Evolutionary conservation across 176 grass and related monocot genomes (phyloP).

Genomic region (Avena eriantha): DNA sequence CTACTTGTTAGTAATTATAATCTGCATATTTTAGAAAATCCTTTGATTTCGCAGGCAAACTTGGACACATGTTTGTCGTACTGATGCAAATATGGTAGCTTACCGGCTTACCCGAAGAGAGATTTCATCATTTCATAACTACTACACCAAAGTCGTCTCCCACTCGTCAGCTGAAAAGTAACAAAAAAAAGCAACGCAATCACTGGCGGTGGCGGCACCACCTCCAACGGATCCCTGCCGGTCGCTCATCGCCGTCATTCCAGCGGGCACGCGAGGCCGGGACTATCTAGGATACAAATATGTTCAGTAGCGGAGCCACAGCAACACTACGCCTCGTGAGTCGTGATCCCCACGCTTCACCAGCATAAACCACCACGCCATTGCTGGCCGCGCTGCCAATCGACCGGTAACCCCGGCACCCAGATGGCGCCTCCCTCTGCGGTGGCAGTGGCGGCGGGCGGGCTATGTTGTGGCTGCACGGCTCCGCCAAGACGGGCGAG

Average conservation of each 20-base stretch:
- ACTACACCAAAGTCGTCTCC: not conserved
- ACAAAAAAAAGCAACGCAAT: not conserved
- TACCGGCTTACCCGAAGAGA: not conserved
- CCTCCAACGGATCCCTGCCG: not conserved
- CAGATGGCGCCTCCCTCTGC: constrained; percentile 10
- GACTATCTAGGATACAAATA: no score
- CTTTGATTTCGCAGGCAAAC: not conserved
- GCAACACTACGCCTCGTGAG: no score
- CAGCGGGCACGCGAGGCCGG: no score
- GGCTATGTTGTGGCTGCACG: constrained; percentile 60
- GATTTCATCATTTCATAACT: not conserved
- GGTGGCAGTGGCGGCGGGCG: not conserved
- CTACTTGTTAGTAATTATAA: no score
- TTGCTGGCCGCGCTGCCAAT: not conserved
- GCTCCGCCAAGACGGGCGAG: constrained; percentile 46
- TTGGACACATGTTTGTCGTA: not conserved
- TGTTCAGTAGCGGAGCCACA: no score
- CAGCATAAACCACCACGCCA: not conserved
- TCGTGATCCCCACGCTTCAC: not conserved
- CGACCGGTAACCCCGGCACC: not conserved
- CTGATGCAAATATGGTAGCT: not conserved
- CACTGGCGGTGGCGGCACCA: not conserved
- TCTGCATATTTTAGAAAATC: no score
- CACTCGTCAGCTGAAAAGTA: not conserved
- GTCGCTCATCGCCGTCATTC: not conserved